Evolutionary conservation across 306 rosid genomes (phyloP).

Genomic region (Vigna trinervia): DNA sequence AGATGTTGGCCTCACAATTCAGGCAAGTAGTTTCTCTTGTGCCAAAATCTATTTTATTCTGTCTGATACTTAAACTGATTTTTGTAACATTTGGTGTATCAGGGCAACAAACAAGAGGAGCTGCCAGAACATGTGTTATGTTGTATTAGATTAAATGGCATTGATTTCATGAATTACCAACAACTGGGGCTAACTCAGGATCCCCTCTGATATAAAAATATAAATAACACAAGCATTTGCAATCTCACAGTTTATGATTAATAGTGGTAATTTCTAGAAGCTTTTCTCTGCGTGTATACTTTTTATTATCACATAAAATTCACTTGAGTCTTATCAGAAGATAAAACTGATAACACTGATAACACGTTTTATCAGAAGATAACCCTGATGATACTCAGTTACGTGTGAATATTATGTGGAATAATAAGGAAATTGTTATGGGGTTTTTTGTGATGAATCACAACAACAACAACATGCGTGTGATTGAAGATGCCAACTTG

Average conservation of each 20-base stretch:
- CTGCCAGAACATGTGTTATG: constrained; percentile 93
- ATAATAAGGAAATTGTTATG: not conserved
- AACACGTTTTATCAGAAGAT: not conserved
- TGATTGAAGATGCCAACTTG: constrained; percentile 41
- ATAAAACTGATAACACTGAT: not conserved
- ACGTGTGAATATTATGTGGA: not conserved
- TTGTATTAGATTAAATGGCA: constrained; percentile 86
- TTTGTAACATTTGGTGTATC: constrained; percentile 41
- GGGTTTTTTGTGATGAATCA: not conserved
- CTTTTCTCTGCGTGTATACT: not conserved
- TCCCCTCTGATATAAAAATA: constrained; percentile 46
- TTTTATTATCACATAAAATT: not conserved
- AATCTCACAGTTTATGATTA: constrained; percentile 43
- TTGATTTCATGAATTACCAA: constrained; percentile 79
- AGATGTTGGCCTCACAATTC: constrained; percentile 97
- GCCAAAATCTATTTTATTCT: constrained; percentile 19
- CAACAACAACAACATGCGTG: constrained; percentile 41
- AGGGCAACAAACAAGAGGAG: constrained; percentile 96
- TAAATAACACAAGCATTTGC: constrained; percentile 43
- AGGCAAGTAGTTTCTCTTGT: constrained; percentile 57
- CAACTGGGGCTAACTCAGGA: constrained; percentile 73
- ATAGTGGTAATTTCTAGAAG: constrained; percentile 47
- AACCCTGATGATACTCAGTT: not conserved
- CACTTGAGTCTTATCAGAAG: not conserved
- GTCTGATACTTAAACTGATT: constrained; percentile 13